These are phyloP conservation scores for Trichoderma sp. DNA, from an alignment of 2,329 filamentous ascomycete species.

Conservation along the genomic window DNA sequence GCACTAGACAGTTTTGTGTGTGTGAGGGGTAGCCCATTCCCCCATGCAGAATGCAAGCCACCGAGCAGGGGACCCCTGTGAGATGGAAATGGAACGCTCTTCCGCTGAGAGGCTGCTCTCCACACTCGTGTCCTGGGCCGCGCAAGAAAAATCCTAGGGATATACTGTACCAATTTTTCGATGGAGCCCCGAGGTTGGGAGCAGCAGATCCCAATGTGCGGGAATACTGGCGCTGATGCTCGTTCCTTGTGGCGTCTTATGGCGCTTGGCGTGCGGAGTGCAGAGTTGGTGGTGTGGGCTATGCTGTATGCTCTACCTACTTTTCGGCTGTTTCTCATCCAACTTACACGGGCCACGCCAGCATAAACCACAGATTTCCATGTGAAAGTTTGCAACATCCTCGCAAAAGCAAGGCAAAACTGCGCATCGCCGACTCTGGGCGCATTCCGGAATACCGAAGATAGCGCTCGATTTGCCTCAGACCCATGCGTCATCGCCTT, in stretches of 20 bases:
- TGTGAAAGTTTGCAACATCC: conserved; percentile 7
- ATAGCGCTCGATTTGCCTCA: conserved; percentile 1
- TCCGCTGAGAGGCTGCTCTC: neutral
- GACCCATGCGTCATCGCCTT: conserved; percentile 24
- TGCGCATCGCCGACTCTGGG: neutral
- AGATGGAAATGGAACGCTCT: neutral
- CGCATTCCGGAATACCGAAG: conserved; percentile 2
- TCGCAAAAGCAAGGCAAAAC: neutral
- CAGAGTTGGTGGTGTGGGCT: conserved; percentile 5
- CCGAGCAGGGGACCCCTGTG: neutral
- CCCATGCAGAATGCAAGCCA: conserved; percentile 17
- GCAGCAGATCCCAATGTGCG: neutral
- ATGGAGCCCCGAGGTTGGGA: neutral
- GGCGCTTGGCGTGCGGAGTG: conserved; percentile 16
- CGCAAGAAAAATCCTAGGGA: neutral
- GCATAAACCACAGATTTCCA: neutral
- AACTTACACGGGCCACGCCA: conserved; percentile 7
- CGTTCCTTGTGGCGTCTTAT: conserved; percentile 12
- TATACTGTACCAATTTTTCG: neutral
- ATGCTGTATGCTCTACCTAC: neutral
- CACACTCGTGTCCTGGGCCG: neutral
- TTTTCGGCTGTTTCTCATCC: conserved; percentile 9
- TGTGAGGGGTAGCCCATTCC: conserved; percentile 12
- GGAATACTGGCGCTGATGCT: neutral
- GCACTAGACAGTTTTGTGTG: neutral